Evolutionary conservation across 257 asterid genomes (phyloP), one percentile per base, ranked within the genome.

Genomic region (Fraxinus quadrangulata): DNA sequence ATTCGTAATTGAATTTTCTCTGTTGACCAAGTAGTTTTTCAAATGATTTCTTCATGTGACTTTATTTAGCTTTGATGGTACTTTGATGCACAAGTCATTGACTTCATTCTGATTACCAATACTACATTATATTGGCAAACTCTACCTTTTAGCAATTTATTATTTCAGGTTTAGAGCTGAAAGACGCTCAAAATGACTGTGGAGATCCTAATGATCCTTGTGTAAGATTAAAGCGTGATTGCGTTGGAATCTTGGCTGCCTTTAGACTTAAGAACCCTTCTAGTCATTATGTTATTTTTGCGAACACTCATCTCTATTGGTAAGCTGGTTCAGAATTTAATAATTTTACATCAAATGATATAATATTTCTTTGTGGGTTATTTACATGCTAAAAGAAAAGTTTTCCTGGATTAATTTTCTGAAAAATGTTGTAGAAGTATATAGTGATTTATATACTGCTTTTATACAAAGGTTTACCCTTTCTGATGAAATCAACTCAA

Each of bases 281-380:
- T 23, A 37, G 61, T 78, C 93, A 83, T 81, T 86, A 88, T 56
- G 67, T 95, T 71, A 91, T 93, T 71, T 82, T 95, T 6, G 96
- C 94, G 14, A 93, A 88, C 80, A 93, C 99, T 83, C 99, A 95
- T 83, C 54, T 93, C 28, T 95, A 91, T 80, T 93, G 98, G 99
- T 95, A 87, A 83, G 77, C 70, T 49, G 40, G 74, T 72, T 30
- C 56, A 11, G 49, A 42, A 42, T 42, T 42, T 42, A 42, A 42
- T 66, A 24, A 40, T 49, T 54, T 1, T 9, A 71, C 67, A 47
- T 34, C 28, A n/a, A 19, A n/a, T 54, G 65, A 54, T 47, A 4
- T 47, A 11, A 42, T 47, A 3, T 47, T 14, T 47, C n/a, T 54
- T 6, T 54, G 26, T 1, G 34, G 33, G n/a, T 54, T 17, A n/a